Base-by-base conservation (phyloP, 257 asterid species). In the Penstemon eatonii region DNA sequence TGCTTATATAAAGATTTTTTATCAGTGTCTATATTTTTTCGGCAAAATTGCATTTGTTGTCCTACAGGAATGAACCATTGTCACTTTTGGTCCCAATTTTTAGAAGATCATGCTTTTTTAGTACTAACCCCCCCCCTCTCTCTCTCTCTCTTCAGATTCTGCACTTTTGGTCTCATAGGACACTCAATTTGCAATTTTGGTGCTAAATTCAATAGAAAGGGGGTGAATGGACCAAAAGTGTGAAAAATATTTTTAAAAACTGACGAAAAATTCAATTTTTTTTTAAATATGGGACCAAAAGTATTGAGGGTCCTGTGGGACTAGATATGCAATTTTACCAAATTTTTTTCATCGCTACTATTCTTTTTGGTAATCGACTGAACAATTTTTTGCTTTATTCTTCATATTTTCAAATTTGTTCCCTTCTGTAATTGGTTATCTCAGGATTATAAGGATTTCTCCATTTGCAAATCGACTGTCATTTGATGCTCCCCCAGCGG, bases 391-490 rank as follows among this genome's bases (percentile, higher is more conserved):
- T 36, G 53, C 12, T n/a, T 60, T 44, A 56, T 55, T 54, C 13
- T 46, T 76, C 60, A 10, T 18, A 43, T 49, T 46, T 66, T 57
- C 45, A 63, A 72, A 76, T 67, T 66, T 65, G 45, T 65, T 54
- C 41, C 63, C 15, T 66, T 66, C 19, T 60, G 50, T 18, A 37
- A 47, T 60, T 75, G 58, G 56, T 49, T 36, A 10, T 65, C 63
- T 43, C 95, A 94, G 99, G 91, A 71, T 89, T 69, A 81, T 94
- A 78, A 81, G 98, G 85, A 83, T 94, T 67, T 89, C 98, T 60
- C 99, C 99, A 1, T 94, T 94, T 65, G 96, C 99, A 69, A 94
- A 94, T 78, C 87, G 99, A 36, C 75, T 94, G 75, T 86, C 99
- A 38, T 87, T 87, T 71, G 96, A 89, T 80, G 89, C 89, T 80